phyloP scores from a whole-genome alignment of 805 yeast species.

The Candida anglica region DNA sequence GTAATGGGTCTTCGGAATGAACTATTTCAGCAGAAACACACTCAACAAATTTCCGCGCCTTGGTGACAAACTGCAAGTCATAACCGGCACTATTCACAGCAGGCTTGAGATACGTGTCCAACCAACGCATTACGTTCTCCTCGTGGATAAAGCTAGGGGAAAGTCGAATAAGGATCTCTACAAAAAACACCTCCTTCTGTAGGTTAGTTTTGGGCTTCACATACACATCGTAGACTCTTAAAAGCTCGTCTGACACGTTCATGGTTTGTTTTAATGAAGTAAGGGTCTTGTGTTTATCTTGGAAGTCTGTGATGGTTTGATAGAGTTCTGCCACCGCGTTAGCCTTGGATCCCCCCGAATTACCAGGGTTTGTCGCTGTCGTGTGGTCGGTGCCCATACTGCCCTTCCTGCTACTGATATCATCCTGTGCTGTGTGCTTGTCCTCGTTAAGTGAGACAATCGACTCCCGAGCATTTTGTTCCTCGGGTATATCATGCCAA shows the following conservation, averaged over 20 bases:
- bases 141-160: conserved; percentile 26
- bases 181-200: conserved; percentile 32
- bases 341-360: no score
- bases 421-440: conserved; percentile 1
- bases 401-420: conserved; percentile 1
- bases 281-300: conserved; percentile 31
- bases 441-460: conserved; percentile 3
- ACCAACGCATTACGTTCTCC: conserved; percentile 44
- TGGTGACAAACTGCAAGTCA: conserved; percentile 32
- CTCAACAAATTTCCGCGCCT: conserved; percentile 23
- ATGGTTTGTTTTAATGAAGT: conserved; percentile 23
- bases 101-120: conserved; percentile 41
- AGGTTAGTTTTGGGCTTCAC: conserved; percentile 24
- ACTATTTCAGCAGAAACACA: conserved; percentile 13
- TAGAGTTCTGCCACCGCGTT: conserved; percentile 9
- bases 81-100: conserved; percentile 60
- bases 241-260: conserved; percentile 33
- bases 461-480: background rate
- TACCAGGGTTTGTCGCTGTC: background rate
- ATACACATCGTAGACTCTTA: conserved; percentile 25
- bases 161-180: conserved; percentile 32
- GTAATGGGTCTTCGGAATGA: conserved; percentile 16
- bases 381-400: background rate
- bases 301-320: conserved; percentile 12
- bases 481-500: conserved; percentile 12